Percentiles rank a stretch among this genome's conserved stretches.
Conservation (phyloP, 2,329 filamentous ascomycete species). For the Colletotrichum lentis region DNA sequence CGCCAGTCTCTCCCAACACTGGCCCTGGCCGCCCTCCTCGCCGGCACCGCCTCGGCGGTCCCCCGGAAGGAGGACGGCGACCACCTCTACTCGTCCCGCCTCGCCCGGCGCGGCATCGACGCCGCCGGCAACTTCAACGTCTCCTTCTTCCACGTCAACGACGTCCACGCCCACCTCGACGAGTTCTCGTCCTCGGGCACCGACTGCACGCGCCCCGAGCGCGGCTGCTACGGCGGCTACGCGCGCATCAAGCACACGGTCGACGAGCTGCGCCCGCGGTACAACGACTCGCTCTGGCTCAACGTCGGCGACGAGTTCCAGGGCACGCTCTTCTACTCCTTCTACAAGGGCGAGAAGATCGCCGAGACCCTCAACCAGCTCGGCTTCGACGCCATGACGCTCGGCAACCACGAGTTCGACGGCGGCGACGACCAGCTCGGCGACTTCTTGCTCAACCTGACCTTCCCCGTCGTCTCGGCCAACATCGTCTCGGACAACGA, state of each 20-base stretch:
- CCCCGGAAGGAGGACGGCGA: conserved; percentile 51
- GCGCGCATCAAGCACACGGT: conserved; percentile 69
- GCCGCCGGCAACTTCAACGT: conserved; percentile 62
- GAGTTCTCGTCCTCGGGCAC: conserved; percentile 68
- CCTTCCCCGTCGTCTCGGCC: conserved; percentile 70
- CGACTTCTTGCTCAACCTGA: conserved; percentile 68
- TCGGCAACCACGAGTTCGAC: conserved; percentile 74
- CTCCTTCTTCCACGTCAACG: conserved; percentile 75
- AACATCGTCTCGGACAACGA: conserved; percentile 69
- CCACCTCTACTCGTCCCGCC: conserved; percentile 57
- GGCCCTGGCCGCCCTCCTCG: conserved; percentile 41
- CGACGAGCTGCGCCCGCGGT: conserved; percentile 62
- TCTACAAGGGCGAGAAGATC: conserved; percentile 73
- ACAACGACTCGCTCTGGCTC: conserved; percentile 69
- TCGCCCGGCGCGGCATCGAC: conserved; percentile 60
- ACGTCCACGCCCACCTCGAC: conserved; percentile 73
- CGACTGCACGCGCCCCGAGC: conserved; percentile 64
- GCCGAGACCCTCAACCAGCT: conserved; percentile 71
- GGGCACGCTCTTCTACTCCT: conserved; percentile 73
- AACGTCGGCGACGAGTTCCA: conserved; percentile 76
- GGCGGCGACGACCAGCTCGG: conserved; percentile 69
- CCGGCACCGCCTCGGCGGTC: conserved; percentile 44
- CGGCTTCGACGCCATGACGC: conserved; percentile 72
- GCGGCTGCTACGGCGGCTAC: conserved; percentile 71
- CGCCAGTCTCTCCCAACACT: conserved; percentile 26